These are phyloP conservation scores for Mucor circinelloides DNA, from an alignment of 371 early-diverging fungal species.

Conservation along the genomic window DNA sequence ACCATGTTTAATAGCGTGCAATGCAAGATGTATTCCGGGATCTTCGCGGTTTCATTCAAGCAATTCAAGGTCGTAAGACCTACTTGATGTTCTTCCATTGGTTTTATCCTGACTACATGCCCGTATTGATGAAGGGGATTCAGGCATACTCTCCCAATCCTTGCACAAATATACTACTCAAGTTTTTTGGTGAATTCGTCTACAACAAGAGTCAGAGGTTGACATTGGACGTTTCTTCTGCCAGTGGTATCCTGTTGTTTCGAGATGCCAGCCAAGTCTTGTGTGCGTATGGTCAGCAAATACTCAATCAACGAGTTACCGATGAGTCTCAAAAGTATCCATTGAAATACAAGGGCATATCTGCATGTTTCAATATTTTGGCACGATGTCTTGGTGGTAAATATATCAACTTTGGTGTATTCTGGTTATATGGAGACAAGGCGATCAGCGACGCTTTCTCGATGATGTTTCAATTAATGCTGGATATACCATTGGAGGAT, in stretches of 20 bases:
- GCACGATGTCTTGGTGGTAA: slow-evolving; percentile 73
- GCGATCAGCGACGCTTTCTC: slow-evolving; percentile 69
- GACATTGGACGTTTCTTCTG: slow-evolving; percentile 78
- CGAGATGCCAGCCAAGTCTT: slow-evolving; percentile 73
- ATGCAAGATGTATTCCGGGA: slow-evolving; percentile 74
- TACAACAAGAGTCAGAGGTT: slow-evolving; percentile 78
- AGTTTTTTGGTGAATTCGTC: slow-evolving; percentile 77
- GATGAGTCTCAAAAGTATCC: slow-evolving; percentile 32
- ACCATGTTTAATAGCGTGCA: slow-evolving; percentile 14
- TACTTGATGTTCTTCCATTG: slow-evolving; percentile 79
- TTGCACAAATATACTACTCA: slow-evolving; percentile 64
- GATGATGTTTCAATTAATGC: slow-evolving; percentile 68
- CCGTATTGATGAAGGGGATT: slow-evolving; percentile 61
- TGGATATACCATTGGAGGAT: slow-evolving; percentile 68
- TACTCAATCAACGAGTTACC: slow-evolving; percentile 10
- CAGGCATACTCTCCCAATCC: slow-evolving; percentile 62
- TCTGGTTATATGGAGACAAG: slow-evolving; percentile 82
- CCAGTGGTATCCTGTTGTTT: slow-evolving; percentile 84
- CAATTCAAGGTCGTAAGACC: slow-evolving; percentile 58
- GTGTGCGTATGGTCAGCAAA: slow-evolving; percentile 42
- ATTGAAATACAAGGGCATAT: slow-evolving; percentile 72
- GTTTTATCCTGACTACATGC: slow-evolving; percentile 72
- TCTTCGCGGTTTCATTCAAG: slow-evolving; percentile 73
- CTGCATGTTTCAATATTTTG: slow-evolving; percentile 72
- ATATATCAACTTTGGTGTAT: slow-evolving; percentile 88